Evolutionary conservation across 2,329 filamentous ascomycete species (phyloP), one percentile per base, ranked within the genome.

Genomic region (Monosporascus sp.): DNA sequence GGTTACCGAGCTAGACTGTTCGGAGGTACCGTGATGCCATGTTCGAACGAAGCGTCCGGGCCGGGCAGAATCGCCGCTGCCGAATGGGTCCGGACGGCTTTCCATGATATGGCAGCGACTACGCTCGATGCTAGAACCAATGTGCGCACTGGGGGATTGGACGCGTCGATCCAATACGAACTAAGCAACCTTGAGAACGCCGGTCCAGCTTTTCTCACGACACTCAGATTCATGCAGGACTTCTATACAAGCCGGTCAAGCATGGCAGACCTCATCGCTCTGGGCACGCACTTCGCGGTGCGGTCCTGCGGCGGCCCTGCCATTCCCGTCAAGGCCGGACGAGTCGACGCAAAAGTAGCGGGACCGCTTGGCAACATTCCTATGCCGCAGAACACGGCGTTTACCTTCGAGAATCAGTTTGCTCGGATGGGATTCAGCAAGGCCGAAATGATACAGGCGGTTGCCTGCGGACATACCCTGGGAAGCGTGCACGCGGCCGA

Each of bases 161-260:
- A 86, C 59, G 82, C 70, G 16, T 86, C 82, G 5, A 69, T 86
- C 31, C 79, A 82, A 56, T 86, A 79, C 60, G 83, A 86, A 67
- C 67, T 84, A 20, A 70, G 66, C 31, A 76, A 73, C 52, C 73
- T 75, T 38, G 83, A 86, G 59, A 85, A 85, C 59, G 70, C 76
- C 2, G 83, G 83, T 0, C 72, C 79, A 0, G 82, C 76, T 1
- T 82, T 83, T 61, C 71, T 67, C 43, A 78, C 76, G 1, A 81
- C 81, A 0, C 70, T 85, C 24, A 66, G 72, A 48, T 82, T 79
- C 60, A 80, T 80, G 69, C 72, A 73, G n/a, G 74, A 76, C 24
- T 84, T 76, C 62, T 69, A 81, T 53, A 80, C 77, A 1, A 75
- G 69, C 43, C 71, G 71, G 51, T 76, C 79, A 17, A 76, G 77